phyloP scores from a whole-genome alignment of 2,329 filamentous ascomycete species.

The Paracorniculantispora psalliotae region DNA sequence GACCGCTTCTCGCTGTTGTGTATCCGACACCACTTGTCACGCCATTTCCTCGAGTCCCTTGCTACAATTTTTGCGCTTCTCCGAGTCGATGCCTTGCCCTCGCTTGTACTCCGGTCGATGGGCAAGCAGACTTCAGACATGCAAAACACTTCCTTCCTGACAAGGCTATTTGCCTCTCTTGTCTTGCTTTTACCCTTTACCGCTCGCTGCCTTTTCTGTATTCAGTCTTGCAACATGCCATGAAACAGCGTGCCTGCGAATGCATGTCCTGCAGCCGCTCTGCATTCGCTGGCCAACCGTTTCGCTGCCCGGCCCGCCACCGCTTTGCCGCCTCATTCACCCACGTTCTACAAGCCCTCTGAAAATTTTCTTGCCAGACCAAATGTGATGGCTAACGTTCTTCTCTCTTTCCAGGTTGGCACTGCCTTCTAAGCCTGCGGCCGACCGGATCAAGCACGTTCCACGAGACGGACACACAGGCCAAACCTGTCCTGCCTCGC shows the following conservation, averaged over 20 bases:
- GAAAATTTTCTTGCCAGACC: background rate
- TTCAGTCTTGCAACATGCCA: conserved; percentile 3
- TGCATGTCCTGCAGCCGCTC: conserved; percentile 6
- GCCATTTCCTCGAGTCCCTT: conserved; percentile 1
- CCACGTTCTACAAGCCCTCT: background rate
- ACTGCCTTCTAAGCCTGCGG: conserved; percentile 12
- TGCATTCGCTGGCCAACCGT: background rate
- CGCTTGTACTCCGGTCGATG: background rate
- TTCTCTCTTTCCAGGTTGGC: conserved; percentile 1
- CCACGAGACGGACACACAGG: background rate
- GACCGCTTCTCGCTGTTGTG: background rate
- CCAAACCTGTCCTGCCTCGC: conserved; percentile 2
- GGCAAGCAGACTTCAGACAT: background rate
- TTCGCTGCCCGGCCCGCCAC: background rate
- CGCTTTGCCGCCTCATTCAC: background rate
- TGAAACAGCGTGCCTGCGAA: conserved; percentile 4
- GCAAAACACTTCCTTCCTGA: background rate
- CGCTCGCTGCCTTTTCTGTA: background rate
- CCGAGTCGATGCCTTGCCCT: background rate
- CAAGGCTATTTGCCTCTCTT: background rate
- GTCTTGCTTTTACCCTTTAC: background rate
- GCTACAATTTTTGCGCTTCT: background rate
- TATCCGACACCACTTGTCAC: background rate
- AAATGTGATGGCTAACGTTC: background rate
- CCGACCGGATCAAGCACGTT: conserved; percentile 9